Percentiles rank a stretch among this genome's conserved stretches.
These are phyloP conservation scores for Diaporthe ilicicola DNA, from an alignment of 2,329 filamentous ascomycete species.

Conservation along the genomic window DNA sequence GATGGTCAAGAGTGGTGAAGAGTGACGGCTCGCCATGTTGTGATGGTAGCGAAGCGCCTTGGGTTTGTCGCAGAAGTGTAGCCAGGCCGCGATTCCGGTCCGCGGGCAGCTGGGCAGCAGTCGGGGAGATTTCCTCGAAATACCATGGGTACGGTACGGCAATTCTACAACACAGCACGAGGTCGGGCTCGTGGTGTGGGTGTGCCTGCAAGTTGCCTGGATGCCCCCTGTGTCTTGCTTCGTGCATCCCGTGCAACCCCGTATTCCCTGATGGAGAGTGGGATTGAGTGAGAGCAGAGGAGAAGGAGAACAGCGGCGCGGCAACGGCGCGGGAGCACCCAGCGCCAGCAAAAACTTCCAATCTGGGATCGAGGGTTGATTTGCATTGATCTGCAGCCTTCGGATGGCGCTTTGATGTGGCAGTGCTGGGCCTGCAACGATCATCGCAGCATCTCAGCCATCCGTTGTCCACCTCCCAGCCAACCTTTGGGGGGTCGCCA, in stretches of 20 bases:
- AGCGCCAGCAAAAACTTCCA: slow-evolving; percentile 24
- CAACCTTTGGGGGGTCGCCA: neutral
- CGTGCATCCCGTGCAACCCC: neutral
- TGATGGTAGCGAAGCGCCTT: slow-evolving; percentile 5
- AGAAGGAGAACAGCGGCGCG: neutral
- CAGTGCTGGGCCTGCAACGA: slow-evolving; percentile 27
- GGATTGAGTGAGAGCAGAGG: neutral
- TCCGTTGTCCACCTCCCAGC: neutral
- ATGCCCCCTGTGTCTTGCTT: slow-evolving; percentile 1
- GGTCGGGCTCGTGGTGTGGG: neutral
- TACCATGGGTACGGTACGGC: neutral
- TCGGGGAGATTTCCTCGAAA: neutral
- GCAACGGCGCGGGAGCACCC: neutral
- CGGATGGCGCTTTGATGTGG: slow-evolving; percentile 25
- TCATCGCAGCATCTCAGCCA: slow-evolving; percentile 13
- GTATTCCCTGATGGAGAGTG: neutral
- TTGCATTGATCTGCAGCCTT: slow-evolving; percentile 29
- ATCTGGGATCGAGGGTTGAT: slow-evolving; percentile 24
- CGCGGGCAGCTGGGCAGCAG: neutral
- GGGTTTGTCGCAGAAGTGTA: neutral
- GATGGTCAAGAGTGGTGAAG: neutral
- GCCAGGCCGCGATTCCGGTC: neutral
- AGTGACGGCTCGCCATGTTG: neutral
- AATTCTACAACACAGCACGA: neutral
- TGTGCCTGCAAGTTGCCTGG: neutral